Evolutionary conservation across 495 filamentous ascomycete genomes (phyloP).

Genomic region (Lichenothelia convexa): DNA sequence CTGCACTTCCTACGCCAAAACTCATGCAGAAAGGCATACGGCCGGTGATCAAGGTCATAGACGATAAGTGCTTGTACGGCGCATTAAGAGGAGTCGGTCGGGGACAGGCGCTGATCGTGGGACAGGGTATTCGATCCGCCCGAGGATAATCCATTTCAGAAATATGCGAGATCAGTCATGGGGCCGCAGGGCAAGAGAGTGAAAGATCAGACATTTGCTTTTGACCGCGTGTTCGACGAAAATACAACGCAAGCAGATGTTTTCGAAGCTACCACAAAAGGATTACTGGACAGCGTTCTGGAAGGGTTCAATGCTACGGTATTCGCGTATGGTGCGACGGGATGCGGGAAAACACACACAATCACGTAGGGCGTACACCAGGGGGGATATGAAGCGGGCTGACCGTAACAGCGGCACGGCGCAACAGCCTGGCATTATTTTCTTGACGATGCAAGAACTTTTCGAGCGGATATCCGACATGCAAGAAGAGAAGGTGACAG

Average conservation of each 20-base stretch:
- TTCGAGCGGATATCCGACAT: constrained; percentile 88
- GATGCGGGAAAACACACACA: constrained; percentile 96
- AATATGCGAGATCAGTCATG: constrained; percentile 67
- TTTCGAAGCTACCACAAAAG: constrained; percentile 84
- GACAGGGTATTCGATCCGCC: constrained; percentile 88
- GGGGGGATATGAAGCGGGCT: constrained; percentile 1
- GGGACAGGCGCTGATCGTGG: constrained; percentile 9
- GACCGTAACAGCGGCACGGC: constrained; percentile 49
- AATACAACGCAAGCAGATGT: constrained; percentile 85
- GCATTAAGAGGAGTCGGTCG: background rate
- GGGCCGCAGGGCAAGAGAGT: constrained; percentile 67
- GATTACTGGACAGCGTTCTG: constrained; percentile 78
- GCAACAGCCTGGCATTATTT: constrained; percentile 93
- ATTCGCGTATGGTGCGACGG: constrained; percentile 95
- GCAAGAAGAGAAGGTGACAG: constrained; percentile 67
- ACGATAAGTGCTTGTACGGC: constrained; percentile 86
- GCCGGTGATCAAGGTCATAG: constrained; percentile 86
- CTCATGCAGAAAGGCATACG: constrained; percentile 73
- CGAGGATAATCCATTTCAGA: constrained; percentile 88
- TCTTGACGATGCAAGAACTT: constrained; percentile 94
- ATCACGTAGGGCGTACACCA: constrained; percentile 31
- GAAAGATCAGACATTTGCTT: constrained; percentile 95
- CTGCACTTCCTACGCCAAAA: constrained; percentile 64
- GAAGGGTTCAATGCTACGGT: constrained; percentile 98
- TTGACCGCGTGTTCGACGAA: constrained; percentile 94